These are phyloP conservation scores for Purshia tridentata DNA, from an alignment of 306 rosid genomes.

Conservation along the genomic window DNA sequence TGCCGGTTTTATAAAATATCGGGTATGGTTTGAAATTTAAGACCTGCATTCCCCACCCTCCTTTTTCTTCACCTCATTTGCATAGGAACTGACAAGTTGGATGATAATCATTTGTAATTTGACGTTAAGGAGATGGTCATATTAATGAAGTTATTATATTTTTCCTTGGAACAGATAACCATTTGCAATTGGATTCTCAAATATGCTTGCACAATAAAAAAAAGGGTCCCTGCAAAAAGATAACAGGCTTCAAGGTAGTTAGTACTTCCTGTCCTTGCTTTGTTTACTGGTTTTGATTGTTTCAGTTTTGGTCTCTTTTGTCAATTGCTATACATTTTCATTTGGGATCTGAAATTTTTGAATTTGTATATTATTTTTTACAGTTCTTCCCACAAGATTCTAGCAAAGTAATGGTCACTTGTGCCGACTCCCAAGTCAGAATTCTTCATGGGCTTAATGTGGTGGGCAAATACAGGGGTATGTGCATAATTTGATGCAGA, in stretches of 20 bases:
- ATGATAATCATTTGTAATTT: background rate
- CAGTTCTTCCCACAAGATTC: conserved; percentile 80
- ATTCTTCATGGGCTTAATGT: conserved; percentile 71
- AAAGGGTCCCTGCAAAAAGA: conserved; percentile 76
- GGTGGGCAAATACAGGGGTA: conserved; percentile 82
- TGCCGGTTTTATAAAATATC: conserved; percentile 72
- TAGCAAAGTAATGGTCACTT: conserved; percentile 74
- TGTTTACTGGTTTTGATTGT: background rate
- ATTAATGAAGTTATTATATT: conserved; percentile 4
- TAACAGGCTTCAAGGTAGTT: conserved; percentile 82
- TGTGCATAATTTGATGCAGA: background rate
- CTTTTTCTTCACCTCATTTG: conserved; percentile 23
- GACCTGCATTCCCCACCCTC: background rate
- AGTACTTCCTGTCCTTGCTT: conserved; percentile 16
- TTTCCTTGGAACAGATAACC: conserved; percentile 59
- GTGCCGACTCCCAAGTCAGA: conserved; percentile 86
- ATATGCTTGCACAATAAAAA: conserved; percentile 62
- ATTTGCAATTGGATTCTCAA: conserved; percentile 60
- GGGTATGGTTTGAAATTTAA: conserved; percentile 47
- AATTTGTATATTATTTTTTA: conserved; percentile 25
- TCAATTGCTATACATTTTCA: background rate
- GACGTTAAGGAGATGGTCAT: background rate
- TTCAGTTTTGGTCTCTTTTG: conserved; percentile 16
- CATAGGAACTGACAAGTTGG: background rate
- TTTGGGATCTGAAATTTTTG: background rate